A percentile compares a stretch with the other conserved stretches of the same genome.
These are phyloP conservation scores for Linderina pennispora DNA, from an alignment of 192 early-diverging fungal species.

Conservation along the genomic window DNA sequence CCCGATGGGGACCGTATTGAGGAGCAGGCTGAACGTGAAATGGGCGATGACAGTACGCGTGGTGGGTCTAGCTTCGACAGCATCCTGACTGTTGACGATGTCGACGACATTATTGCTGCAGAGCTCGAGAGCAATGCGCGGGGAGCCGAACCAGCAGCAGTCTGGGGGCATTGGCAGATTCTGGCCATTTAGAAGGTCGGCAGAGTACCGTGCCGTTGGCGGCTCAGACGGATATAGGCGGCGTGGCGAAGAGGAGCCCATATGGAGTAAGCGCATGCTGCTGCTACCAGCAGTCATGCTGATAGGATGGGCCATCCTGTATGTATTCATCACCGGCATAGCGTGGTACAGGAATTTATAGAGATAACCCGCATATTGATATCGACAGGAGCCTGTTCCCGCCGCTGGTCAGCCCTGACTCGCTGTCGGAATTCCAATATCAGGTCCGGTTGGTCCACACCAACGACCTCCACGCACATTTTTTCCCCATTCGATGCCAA, in stretches of 20 bases:
- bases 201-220: no score
- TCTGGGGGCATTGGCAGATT: not conserved
- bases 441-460: conserved; percentile 48
- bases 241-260: conserved; percentile 13
- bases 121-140: no score
- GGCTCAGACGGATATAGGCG: not conserved
- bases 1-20: no score
- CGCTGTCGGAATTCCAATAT: conserved; percentile 13
- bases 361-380: conserved; percentile 1
- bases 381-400: conserved; percentile 24
- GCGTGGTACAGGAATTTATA: conserved; percentile 19
- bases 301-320: conserved; percentile 8
- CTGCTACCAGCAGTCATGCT: conserved; percentile 22
- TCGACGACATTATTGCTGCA: no score
- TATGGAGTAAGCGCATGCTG: conserved; percentile 33
- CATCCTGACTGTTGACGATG: conserved; percentile 1
- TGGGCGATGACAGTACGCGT: not conserved
- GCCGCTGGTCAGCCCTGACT: conserved; percentile 1
- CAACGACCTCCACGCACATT: conserved; percentile 53
- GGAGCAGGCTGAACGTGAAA: no score
- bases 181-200: conserved; percentile 1
- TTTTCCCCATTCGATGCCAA: conserved; percentile 39
- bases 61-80: conserved; percentile 13
- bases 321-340: conserved; percentile 6
- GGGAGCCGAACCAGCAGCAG: conserved; percentile 1